Evolutionary conservation across 257 asterid genomes (phyloP).

Genomic region (Gynochthodes officinalis): DNA sequence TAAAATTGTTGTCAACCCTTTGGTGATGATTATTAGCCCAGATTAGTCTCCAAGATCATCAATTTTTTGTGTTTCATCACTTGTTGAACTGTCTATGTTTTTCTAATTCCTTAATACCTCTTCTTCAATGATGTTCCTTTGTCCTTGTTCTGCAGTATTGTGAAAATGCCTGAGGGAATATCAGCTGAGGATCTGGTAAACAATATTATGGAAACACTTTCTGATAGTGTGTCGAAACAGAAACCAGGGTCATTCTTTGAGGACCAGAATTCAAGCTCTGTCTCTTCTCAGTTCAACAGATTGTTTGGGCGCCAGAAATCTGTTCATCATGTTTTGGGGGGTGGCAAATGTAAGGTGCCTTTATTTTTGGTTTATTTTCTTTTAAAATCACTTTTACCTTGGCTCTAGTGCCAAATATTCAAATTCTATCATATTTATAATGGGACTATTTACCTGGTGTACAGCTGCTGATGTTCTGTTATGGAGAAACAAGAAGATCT

Average conservation of each 20-base stretch:
- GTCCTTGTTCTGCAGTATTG: conserved; percentile 2
- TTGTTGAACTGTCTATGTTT: background rate
- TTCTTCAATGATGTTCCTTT: background rate
- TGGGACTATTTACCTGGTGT: conserved; percentile 2
- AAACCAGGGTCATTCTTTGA: conserved; percentile 48
- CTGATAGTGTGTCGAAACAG: conserved; percentile 55
- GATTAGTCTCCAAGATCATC: background rate
- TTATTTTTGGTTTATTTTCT: background rate
- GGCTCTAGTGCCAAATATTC: background rate
- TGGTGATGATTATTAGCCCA: background rate
- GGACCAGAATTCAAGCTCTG: conserved; percentile 42
- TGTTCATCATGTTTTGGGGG: conserved; percentile 70
- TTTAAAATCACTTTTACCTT: background rate
- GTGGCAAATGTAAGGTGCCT: conserved; percentile 65
- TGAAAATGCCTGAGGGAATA: conserved; percentile 72
- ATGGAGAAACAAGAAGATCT: conserved; percentile 89
- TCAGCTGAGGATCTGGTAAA: conserved; percentile 58
- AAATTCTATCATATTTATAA: background rate
- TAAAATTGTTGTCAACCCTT: background rate
- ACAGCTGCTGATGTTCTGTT: conserved; percentile 84
- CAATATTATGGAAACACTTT: conserved; percentile 59
- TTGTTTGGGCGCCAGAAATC: conserved; percentile 87
- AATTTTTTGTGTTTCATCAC: background rate
- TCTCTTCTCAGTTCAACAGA: conserved; percentile 41
- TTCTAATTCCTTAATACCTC: background rate